These are phyloP conservation scores for Eutrema heterophyllum DNA, from an alignment of 345 rosid genomes.

Conservation along the genomic window DNA sequence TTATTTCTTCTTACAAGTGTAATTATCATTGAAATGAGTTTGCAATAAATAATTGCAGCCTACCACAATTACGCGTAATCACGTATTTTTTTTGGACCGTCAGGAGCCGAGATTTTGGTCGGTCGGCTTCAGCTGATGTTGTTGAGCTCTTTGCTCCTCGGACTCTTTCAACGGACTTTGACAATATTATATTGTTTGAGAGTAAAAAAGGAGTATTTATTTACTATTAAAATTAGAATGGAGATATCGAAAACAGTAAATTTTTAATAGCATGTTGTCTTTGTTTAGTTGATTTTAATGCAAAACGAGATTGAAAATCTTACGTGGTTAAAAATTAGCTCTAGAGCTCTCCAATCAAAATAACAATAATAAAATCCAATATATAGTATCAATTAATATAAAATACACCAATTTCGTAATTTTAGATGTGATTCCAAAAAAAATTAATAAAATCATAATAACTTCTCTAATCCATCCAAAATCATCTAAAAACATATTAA, in stretches of 20 bases:
- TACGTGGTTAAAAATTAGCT: neutral
- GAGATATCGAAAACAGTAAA: neutral
- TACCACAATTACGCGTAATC: slow-evolving; percentile 32
- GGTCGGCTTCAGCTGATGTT: slow-evolving; percentile 21
- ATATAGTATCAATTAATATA: no score
- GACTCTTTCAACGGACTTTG: neutral
- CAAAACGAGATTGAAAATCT: neutral
- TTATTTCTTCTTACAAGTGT: neutral
- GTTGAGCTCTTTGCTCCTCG: neutral
- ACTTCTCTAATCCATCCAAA: no score
- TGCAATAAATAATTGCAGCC: neutral
- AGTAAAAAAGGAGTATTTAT: neutral
- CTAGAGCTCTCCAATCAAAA: neutral
- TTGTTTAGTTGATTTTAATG: neutral
- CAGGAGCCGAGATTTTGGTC: slow-evolving; percentile 7
- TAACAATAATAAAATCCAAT: no score
- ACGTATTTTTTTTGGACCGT: neutral
- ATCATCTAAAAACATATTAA: no score
- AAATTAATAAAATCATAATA: no score
- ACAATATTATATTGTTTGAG: neutral
- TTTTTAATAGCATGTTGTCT: neutral
- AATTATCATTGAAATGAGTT: neutral
- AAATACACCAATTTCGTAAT: no score
- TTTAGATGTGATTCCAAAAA: no score
- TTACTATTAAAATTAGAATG: neutral